Evolutionary conservation across 2,329 filamentous ascomycete genomes (phyloP).

Genomic region (Scytalidium sp.): DNA sequence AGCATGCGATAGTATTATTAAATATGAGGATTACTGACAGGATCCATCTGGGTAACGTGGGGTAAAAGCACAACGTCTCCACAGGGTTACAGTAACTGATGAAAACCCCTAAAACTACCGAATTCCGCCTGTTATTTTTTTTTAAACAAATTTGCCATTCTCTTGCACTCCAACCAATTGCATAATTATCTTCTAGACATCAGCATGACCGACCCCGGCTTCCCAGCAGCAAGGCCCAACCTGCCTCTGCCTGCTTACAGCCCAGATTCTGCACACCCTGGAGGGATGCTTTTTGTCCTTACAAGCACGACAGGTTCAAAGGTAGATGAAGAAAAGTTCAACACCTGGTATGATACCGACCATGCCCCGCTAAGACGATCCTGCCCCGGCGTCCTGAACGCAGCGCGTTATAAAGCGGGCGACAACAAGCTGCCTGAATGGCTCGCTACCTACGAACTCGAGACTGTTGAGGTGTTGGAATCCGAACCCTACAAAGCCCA

Average conservation of each 20-base stretch:
- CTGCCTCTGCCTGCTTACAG: not conserved
- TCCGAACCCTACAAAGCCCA: not conserved
- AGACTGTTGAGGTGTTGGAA: not conserved
- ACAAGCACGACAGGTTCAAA: not conserved
- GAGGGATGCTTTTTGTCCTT: not conserved
- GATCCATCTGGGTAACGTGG: no score
- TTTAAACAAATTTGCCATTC: no score
- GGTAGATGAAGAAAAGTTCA: not conserved
- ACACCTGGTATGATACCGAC: not conserved
- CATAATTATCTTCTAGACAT: no score
- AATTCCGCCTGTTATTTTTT: no score
- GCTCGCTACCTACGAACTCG: not conserved
- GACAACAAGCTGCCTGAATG: not conserved
- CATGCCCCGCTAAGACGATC: not conserved
- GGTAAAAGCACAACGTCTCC: no score
- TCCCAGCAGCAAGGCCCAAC: not conserved
- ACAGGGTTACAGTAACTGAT: no score
- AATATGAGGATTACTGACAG: no score
- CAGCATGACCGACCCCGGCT: not conserved
- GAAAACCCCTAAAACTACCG: no score
- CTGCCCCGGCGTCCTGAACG: not conserved
- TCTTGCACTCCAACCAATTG: no score
- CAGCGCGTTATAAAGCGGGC: not conserved
- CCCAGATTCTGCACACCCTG: not conserved
- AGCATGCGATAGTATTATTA: no score